A percentile compares a stretch with the other conserved stretches of the same genome.
These are phyloP conservation scores for Moringa oleifera DNA, from an alignment of 345 rosid species.

Conservation along the genomic window DNA sequence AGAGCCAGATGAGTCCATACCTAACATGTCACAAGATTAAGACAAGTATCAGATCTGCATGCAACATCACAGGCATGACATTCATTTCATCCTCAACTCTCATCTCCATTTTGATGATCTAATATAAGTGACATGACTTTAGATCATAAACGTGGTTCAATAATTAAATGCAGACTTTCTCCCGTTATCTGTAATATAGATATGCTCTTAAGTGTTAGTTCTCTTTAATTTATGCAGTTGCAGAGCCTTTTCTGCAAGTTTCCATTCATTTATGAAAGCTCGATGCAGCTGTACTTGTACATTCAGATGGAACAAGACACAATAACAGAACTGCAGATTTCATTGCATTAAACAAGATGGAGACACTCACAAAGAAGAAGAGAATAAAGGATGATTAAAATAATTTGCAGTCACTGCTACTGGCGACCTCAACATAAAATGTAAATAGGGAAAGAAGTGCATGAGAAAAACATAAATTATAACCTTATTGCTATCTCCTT, in stretches of 20 bases:
- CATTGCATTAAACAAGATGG: not conserved
- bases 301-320: not conserved
- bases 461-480: no score
- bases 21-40: constrained; percentile 31
- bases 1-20: constrained; percentile 89
- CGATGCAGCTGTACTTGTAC: not conserved
- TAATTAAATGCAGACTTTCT: no score
- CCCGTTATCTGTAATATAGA: no score
- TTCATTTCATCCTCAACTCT: no score
- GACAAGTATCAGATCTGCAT: not conserved
- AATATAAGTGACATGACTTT: no score
- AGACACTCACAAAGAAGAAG: not conserved
- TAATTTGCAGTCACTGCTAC: not conserved
- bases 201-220: no score
- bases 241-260: no score
- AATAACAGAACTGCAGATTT: not conserved
- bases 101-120: no score
- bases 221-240: no score
- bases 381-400: not conserved
- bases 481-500: no score
- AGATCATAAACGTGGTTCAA: not conserved
- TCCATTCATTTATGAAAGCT: not conserved
- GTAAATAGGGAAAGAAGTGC: no score
- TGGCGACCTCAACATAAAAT: no score
- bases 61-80: not conserved